A percentile compares a stretch with the other conserved stretches of the same genome.
These are phyloP conservation scores for Bruguiera gymnorhiza DNA, from an alignment of 345 rosid genomes.

Conservation along the genomic window DNA sequence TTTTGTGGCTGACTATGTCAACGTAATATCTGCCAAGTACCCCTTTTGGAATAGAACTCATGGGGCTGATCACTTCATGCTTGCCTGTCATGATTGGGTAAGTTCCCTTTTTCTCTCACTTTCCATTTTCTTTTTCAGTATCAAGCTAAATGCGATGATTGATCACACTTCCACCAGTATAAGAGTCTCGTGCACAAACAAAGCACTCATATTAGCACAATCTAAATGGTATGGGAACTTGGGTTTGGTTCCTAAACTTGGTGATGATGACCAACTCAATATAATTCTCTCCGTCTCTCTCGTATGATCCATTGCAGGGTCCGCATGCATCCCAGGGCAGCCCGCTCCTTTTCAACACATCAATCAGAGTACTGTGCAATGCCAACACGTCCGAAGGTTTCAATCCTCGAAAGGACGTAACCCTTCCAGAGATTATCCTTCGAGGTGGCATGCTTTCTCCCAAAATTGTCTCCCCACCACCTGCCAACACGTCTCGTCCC, in stretches of 20 bases:
- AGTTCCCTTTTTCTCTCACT: conserved; percentile 8
- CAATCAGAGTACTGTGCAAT: conserved; percentile 83
- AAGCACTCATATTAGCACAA: no score
- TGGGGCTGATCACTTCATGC: conserved; percentile 91
- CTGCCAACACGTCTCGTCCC: conserved; percentile 37
- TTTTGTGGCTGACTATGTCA: conserved; percentile 68
- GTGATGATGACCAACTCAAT: no score
- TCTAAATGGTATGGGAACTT: no score
- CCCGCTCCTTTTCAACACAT: conserved; percentile 46
- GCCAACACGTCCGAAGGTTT: conserved; percentile 95
- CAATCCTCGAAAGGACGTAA: conserved; percentile 65
- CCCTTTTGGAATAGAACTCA: conserved; percentile 74
- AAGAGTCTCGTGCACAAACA: no score
- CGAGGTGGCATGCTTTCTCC: conserved; percentile 42
- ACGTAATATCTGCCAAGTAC: conserved; percentile 51
- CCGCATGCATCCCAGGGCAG: conserved; percentile 60
- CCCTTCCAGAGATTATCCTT: conserved; percentile 75
- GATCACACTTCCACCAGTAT: no score
- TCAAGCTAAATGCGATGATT: no score
- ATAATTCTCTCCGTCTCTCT: not conserved
- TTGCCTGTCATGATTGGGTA: conserved; percentile 90
- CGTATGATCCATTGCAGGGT: conserved; percentile 44
- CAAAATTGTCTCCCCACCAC: conserved; percentile 44
- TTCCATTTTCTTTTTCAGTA: not conserved
- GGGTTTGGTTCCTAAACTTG: no score